Conservation (phyloP, 2,329 filamentous ascomycete genomes). For the Apiospora marii region DNA sequence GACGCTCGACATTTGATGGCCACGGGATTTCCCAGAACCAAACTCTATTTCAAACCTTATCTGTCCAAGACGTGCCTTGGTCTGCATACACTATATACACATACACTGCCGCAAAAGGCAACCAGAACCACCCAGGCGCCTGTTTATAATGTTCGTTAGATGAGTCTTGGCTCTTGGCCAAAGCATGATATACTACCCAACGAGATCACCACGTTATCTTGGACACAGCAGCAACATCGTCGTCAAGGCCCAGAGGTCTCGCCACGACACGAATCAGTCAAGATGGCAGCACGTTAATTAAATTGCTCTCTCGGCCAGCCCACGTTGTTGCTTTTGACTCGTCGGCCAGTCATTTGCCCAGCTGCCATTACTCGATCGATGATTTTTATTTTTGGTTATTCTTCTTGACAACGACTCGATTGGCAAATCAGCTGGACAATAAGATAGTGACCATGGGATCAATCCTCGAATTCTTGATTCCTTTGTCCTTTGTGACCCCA, state of each 20-base stretch:
- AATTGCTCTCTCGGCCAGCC: background rate
- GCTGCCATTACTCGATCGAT: background rate
- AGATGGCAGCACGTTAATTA: background rate
- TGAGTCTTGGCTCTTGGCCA: conserved; percentile 3
- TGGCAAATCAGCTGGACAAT: too few species aligned
- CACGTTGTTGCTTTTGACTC: background rate
- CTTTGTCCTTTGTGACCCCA: background rate
- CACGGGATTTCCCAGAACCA: background rate
- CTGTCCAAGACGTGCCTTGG: background rate
- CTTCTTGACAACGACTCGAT: background rate
- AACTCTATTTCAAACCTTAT: background rate
- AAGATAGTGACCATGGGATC: too few species aligned
- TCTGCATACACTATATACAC: background rate
- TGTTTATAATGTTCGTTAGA: background rate
- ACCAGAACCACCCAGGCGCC: background rate
- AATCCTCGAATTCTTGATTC: background rate
- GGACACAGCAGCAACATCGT: background rate
- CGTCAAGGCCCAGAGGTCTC: background rate
- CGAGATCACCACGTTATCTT: background rate
- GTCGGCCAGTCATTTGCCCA: background rate
- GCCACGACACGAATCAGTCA: background rate
- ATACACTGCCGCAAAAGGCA: background rate
- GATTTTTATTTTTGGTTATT: too few species aligned
- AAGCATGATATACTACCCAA: background rate
- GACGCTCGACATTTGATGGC: background rate